Evolutionary conservation across 202 grass and related monocot species (phyloP).

Genomic region (Zoysia matrella): DNA sequence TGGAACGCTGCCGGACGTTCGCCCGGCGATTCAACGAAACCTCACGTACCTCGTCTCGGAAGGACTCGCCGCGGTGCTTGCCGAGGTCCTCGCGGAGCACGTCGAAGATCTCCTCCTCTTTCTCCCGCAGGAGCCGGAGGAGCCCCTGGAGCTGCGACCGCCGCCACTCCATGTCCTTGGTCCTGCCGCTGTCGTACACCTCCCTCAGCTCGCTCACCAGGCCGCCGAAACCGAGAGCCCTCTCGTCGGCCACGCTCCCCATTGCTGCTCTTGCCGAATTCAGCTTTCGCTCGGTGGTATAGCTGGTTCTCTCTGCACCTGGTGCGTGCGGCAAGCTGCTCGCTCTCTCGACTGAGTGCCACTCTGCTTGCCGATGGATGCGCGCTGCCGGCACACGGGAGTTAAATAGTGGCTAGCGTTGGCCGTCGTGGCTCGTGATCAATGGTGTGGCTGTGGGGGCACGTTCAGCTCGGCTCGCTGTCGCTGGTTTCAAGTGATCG

Average conservation of each 20-base stretch:
- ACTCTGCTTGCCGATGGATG: not conserved
- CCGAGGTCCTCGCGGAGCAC: conserved; percentile 62
- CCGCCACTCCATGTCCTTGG: conserved; percentile 57
- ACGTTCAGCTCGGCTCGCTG: not conserved
- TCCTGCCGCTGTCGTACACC: conserved; percentile 55
- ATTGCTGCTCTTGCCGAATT: not conserved
- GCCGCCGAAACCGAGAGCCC: not conserved
- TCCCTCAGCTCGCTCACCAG: conserved; percentile 39
- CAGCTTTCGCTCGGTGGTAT: not conserved
- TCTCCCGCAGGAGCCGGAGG: conserved; percentile 51
- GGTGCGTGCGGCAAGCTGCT: not conserved
- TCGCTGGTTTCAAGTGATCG: not conserved
- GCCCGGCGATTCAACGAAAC: not conserved
- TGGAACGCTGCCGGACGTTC: not conserved
- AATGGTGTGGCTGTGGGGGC: not conserved
- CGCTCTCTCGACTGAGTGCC: not conserved
- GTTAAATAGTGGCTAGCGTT: conserved; percentile 35
- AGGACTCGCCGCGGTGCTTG: conserved; percentile 62
- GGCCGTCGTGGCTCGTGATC: not conserved
- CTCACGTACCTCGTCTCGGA: conserved; percentile 57
- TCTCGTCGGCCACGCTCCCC: conserved; percentile 33
- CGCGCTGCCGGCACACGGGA: not conserved
- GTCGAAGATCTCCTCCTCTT: conserved; percentile 60
- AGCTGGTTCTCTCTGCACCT: not conserved
- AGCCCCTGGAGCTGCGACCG: conserved; percentile 61